Evolutionary conservation across 805 yeast species (phyloP).

Genomic region (Kodamaea laetipori): DNA sequence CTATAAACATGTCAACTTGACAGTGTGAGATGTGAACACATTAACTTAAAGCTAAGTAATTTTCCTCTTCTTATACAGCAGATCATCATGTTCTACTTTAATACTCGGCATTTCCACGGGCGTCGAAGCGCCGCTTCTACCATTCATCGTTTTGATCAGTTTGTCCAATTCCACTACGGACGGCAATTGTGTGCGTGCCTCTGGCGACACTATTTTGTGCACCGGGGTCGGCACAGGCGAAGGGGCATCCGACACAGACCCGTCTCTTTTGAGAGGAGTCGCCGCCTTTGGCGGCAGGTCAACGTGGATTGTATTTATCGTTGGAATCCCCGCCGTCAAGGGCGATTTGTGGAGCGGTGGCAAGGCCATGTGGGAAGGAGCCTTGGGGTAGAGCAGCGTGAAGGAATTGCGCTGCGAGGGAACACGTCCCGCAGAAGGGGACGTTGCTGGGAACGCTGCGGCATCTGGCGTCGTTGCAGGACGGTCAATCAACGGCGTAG

Average conservation of each 20-base stretch:
- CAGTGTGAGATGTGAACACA: too few species aligned
- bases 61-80: slow-evolving; percentile 15
- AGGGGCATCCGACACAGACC: neutral
- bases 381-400: slow-evolving; percentile 20
- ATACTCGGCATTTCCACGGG: slow-evolving; percentile 3
- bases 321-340: neutral
- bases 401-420: slow-evolving; percentile 23
- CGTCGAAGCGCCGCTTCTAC: slow-evolving; percentile 7
- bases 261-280: neutral
- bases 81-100: slow-evolving; percentile 9
- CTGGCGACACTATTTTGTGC: neutral
- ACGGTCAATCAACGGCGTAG: slow-evolving; percentile 19
- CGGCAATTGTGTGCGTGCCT: slow-evolving; percentile 23
- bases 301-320: slow-evolving; percentile 4
- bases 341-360: slow-evolving; percentile 9
- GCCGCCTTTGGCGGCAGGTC: slow-evolving; percentile 5
- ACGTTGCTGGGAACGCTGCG: neutral
- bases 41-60: too few species aligned
- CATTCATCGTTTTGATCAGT: slow-evolving; percentile 24
- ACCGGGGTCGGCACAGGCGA: slow-evolving; percentile 6
- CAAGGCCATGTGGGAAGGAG: slow-evolving; percentile 4
- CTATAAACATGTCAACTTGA: too few species aligned
- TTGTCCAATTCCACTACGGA: slow-evolving; percentile 41
- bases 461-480: neutral
- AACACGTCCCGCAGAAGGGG: slow-evolving; percentile 3